phyloP scores from a whole-genome alignment of 768 basidiomycete genomes.

The Hypholoma fasciculare region DNA sequence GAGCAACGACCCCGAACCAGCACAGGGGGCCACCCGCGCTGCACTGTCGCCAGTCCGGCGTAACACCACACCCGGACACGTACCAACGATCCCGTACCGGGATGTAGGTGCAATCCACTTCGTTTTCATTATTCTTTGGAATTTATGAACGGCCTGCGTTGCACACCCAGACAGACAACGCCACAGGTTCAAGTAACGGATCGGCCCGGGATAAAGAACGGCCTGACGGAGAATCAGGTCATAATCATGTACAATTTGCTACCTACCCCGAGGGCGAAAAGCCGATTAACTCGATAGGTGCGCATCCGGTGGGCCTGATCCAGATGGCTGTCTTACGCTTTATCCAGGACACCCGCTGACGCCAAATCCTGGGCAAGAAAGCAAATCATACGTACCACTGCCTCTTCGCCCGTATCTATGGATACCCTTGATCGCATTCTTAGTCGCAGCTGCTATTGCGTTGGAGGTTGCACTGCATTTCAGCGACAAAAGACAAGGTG shows the following conservation, averaged over 20 bases:
- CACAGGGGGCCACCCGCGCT: not conserved
- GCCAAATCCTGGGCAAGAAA: not conserved
- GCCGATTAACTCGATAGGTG: not conserved
- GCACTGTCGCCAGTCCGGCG: not conserved
- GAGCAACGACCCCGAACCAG: too few relatives aligned
- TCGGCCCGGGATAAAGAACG: not conserved
- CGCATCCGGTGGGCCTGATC: too few relatives aligned
- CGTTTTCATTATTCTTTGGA: too few relatives aligned
- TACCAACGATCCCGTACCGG: not conserved
- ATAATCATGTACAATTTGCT: conserved; percentile 16
- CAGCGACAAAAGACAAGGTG: conserved; percentile 46
- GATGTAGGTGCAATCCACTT: not conserved
- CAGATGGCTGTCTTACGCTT: too few relatives aligned
- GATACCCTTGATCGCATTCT: conserved; percentile 37
- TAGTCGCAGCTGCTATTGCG: conserved; percentile 39
- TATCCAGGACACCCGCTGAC: not conserved
- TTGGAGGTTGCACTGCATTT: conserved; percentile 48
- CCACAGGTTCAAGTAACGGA: too few relatives aligned
- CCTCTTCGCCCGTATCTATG: conserved; percentile 50
- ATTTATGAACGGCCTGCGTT: too few relatives aligned
- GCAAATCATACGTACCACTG: conserved; percentile 38
- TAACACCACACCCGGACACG: not conserved
- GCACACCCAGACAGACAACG: too few relatives aligned
- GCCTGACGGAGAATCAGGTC: not conserved
- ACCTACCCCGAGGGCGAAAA: conserved; percentile 5